These are phyloP conservation scores for Didymella arachidicola DNA, from an alignment of 2,329 filamentous ascomycete genomes.

Conservation along the genomic window DNA sequence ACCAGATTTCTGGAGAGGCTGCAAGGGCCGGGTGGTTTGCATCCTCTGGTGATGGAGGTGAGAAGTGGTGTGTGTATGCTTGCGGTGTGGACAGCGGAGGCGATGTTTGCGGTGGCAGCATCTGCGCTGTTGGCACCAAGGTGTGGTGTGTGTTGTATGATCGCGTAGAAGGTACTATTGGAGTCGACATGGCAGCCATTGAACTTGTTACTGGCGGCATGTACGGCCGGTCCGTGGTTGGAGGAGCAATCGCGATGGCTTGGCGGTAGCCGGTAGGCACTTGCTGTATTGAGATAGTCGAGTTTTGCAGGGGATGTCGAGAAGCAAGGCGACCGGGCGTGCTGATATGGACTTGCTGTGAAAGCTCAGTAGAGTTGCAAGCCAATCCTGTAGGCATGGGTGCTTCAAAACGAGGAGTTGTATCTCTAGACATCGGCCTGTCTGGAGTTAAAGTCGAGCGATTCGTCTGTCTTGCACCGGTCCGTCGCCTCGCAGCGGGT, in stretches of 20 bases:
- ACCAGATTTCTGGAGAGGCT: neutral
- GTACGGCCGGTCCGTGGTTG: neutral
- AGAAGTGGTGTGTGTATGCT: neutral
- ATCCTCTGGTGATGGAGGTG: neutral
- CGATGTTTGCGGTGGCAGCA: slow-evolving; percentile 1
- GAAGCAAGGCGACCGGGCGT: neutral
- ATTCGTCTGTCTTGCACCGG: slow-evolving; percentile 12
- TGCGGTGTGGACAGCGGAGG: neutral
- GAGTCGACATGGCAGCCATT: slow-evolving; percentile 6
- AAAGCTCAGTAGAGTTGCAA: slow-evolving; percentile 12
- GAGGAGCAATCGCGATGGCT: neutral
- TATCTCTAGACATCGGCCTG: slow-evolving; percentile 10
- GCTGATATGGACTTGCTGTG: neutral
- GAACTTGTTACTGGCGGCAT: neutral
- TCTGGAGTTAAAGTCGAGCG: slow-evolving; percentile 20
- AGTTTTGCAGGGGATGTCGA: neutral
- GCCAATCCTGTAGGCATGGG: neutral
- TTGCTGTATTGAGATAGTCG: neutral
- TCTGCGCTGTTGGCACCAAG: neutral
- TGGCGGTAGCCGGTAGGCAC: neutral
- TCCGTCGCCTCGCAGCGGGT: slow-evolving; percentile 22
- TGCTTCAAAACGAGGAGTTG: slow-evolving; percentile 20
- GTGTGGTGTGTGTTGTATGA: neutral
- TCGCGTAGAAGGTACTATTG: neutral
- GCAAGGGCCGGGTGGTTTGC: neutral